Conservation (phyloP, 2,329 filamentous ascomycete species). For the Triangularia verruculosa region DNA sequence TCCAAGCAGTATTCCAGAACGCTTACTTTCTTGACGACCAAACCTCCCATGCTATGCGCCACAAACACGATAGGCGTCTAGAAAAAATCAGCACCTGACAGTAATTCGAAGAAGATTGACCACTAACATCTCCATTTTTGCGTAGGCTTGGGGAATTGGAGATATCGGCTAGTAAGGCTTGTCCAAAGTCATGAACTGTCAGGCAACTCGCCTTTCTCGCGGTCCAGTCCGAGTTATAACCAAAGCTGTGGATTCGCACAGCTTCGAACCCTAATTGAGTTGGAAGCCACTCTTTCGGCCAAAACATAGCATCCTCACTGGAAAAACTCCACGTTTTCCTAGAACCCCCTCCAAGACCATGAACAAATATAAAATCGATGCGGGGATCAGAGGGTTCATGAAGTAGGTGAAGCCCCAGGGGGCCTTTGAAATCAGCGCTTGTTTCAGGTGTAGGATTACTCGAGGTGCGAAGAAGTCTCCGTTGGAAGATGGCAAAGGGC, state of each 20-base stretch:
- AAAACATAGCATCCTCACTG: slow-evolving; percentile 31
- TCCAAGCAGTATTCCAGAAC: too few relatives aligned
- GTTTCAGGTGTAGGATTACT: too few relatives aligned
- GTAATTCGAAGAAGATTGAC: too few relatives aligned
- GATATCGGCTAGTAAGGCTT: slow-evolving; percentile 31
- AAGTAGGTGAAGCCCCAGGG: slow-evolving; percentile 23
- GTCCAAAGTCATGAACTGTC: slow-evolving; percentile 35
- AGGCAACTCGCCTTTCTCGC: slow-evolving; percentile 26
- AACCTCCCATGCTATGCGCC: slow-evolving; percentile 47
- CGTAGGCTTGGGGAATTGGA: too few relatives aligned
- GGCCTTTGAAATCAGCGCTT: too few relatives aligned
- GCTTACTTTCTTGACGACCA: slow-evolving; percentile 38
- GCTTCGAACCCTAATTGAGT: slow-evolving; percentile 32
- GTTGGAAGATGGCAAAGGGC: too few relatives aligned
- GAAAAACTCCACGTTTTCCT: slow-evolving; percentile 36
- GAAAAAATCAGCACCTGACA: too few relatives aligned
- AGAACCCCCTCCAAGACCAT: slow-evolving; percentile 40
- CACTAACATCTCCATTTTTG: too few relatives aligned
- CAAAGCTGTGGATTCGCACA: slow-evolving; percentile 37
- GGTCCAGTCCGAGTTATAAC: slow-evolving; percentile 35
- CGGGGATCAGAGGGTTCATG: slow-evolving; percentile 13
- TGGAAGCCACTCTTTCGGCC: slow-evolving; percentile 38
- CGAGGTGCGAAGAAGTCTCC: too few relatives aligned
- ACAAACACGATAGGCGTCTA: slow-evolving; percentile 42
- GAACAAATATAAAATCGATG: slow-evolving; percentile 38